Conservation (phyloP, 495 filamentous ascomycete species). For the Trichoderma orchidacearum region DNA sequence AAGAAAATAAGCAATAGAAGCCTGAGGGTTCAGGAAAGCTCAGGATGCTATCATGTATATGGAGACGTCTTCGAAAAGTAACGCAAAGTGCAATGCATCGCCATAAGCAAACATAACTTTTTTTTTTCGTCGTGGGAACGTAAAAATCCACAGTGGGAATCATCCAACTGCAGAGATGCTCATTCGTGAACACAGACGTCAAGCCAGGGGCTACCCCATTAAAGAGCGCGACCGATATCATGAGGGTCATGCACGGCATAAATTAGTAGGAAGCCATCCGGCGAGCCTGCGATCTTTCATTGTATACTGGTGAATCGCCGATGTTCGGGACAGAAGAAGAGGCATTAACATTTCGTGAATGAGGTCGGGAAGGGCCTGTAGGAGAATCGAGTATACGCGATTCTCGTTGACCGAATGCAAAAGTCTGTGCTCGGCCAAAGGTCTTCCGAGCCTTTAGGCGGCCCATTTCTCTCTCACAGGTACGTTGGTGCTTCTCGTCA, state of each 20-base stretch:
- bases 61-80: background rate
- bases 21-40: background rate
- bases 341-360: slow-evolving; percentile 12
- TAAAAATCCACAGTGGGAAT: background rate
- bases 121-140: background rate
- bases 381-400: slow-evolving; percentile 61
- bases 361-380: slow-evolving; percentile 46
- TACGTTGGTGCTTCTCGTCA: slow-evolving; percentile 72
- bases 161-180: background rate
- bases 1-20: background rate
- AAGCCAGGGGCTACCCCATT: too few relatives aligned
- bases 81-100: background rate
- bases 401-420: slow-evolving; percentile 69
- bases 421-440: slow-evolving; percentile 80
- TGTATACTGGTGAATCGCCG: slow-evolving; percentile 36
- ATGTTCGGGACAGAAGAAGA: slow-evolving; percentile 31
- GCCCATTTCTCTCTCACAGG: slow-evolving; percentile 87
- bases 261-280: slow-evolving; percentile 62
- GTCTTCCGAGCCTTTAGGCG: slow-evolving; percentile 73
- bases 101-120: background rate
- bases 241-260: background rate
- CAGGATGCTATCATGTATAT: background rate
- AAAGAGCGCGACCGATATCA: too few relatives aligned
- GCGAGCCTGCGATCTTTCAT: slow-evolving; percentile 42
- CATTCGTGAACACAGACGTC: background rate